These are phyloP conservation scores for Penicillium sp. DNA, from an alignment of 2,329 filamentous ascomycete genomes.

Conservation along the genomic window DNA sequence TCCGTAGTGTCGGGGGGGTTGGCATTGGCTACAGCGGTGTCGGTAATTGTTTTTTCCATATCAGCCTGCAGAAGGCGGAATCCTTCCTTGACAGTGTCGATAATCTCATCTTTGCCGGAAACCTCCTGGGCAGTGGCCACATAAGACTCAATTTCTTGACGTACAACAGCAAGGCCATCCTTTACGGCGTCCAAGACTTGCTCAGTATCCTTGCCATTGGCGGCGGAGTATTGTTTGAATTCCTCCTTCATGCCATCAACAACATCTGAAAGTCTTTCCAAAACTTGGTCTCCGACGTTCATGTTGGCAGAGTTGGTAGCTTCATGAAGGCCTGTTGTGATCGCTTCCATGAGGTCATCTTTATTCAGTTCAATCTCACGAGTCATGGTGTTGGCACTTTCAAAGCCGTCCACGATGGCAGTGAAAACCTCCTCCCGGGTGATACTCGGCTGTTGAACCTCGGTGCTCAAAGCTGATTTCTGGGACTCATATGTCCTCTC, in stretches of 20 bases:
- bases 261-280: conserved; percentile 59
- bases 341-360: conserved; percentile 59
- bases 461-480: conserved; percentile 34
- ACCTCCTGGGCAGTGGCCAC: conserved; percentile 70
- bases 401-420: conserved; percentile 61
- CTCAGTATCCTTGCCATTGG: conserved; percentile 78
- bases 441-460: conserved; percentile 42
- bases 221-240: conserved; percentile 76
- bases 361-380: conserved; percentile 62
- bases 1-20: conserved; percentile 60
- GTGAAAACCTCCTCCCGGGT: conserved; percentile 58
- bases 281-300: conserved; percentile 58
- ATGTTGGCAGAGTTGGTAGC: conserved; percentile 53
- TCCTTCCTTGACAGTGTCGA: conserved; percentile 66
- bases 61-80: conserved; percentile 63
- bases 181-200: conserved; percentile 86
- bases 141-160: conserved; percentile 77
- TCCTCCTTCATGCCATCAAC: conserved; percentile 63
- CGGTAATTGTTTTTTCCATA: conserved; percentile 54
- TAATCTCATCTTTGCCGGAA: conserved; percentile 73
- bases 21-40: conserved; percentile 37
- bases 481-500: conserved; percentile 36
- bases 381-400: conserved; percentile 44
- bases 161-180: conserved; percentile 79
- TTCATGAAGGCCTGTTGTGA: conserved; percentile 58